These are phyloP conservation scores for Lasiosphaeria hispida DNA, from an alignment of 495 filamentous ascomycete genomes.

Conservation along the genomic window DNA sequence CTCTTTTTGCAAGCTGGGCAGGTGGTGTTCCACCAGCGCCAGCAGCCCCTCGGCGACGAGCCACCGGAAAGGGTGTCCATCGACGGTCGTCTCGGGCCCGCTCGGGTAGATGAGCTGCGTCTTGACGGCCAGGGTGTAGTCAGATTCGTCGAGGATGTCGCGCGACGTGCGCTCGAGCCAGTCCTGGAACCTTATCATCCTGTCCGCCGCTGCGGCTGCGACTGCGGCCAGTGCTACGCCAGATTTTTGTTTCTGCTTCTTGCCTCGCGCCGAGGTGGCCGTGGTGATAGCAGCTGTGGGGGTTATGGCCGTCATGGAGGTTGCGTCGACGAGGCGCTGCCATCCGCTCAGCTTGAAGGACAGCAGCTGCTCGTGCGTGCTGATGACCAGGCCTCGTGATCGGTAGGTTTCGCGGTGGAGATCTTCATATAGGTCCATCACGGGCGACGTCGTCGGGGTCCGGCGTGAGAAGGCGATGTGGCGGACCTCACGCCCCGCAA, in stretches of 20 bases:
- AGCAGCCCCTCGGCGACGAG: conserved; percentile 43
- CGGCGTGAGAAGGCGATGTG: conserved; percentile 17
- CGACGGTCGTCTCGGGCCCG: conserved; percentile 45
- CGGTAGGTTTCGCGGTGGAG: not conserved
- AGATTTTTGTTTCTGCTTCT: not conserved
- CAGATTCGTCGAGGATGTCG: conserved; percentile 48
- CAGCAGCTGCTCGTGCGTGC: conserved; percentile 2
- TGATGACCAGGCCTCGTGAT: not conserved
- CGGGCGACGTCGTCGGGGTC: conserved; percentile 18
- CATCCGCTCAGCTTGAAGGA: conserved; percentile 5
- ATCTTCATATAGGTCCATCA: conserved; percentile 2
- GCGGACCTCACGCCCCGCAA: conserved; percentile 6
- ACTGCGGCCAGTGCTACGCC: not conserved
- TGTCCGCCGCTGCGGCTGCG: not conserved
- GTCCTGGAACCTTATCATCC: conserved; percentile 43
- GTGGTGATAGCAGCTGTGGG: not conserved
- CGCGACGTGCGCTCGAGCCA: conserved; percentile 44
- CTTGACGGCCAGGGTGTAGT: conserved; percentile 48
- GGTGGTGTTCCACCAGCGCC: conserved; percentile 29
- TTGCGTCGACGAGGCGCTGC: conserved; percentile 7
- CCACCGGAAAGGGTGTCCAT: conserved; percentile 53
- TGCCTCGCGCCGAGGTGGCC: conserved; percentile 23
- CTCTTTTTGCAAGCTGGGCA: conserved; percentile 25
- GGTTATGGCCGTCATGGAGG: not conserved
- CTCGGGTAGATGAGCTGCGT: conserved; percentile 51